These are phyloP conservation scores for Tinospora cordifolia DNA, from an alignment of 164 flowering plant genomes.

Conservation along the genomic window DNA sequence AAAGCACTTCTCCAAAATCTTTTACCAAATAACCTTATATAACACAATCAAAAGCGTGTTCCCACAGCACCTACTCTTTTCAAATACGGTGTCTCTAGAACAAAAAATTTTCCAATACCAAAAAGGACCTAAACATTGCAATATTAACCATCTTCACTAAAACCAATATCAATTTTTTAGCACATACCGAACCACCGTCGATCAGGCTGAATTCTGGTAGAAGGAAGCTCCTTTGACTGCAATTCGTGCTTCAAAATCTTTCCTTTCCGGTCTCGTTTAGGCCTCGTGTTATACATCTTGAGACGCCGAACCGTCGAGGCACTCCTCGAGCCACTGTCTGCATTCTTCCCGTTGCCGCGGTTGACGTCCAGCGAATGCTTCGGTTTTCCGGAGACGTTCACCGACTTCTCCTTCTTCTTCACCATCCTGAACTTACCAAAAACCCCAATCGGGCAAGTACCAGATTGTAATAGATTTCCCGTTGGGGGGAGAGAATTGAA, in stretches of 20 bases:
- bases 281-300: constrained; percentile 77
- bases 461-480: too few relatives aligned
- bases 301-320: constrained; percentile 94
- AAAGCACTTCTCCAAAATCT: too few relatives aligned
- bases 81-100: neutral
- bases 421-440: constrained; percentile 33
- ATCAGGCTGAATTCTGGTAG: constrained; percentile 78
- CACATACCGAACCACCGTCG: constrained; percentile 90
- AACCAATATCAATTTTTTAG: too few relatives aligned
- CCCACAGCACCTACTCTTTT: neutral
- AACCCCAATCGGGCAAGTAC: neutral
- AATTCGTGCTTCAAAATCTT: constrained; percentile 56
- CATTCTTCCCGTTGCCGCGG: constrained; percentile 26
- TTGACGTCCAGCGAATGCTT: constrained; percentile 88
- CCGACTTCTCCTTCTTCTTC: constrained; percentile 60
- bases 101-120: too few relatives aligned
- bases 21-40: too few relatives aligned
- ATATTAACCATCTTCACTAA: too few relatives aligned
- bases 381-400: constrained; percentile 73
- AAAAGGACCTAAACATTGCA: too few relatives aligned
- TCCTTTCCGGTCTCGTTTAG: constrained; percentile 59
- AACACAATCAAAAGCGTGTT: neutral
- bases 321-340: constrained; percentile 36
- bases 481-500: neutral
- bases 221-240: constrained; percentile 72